These are phyloP conservation scores for Saccharomycopsis babjevae DNA, from an alignment of 805 yeast genomes.

Conservation along the genomic window DNA sequence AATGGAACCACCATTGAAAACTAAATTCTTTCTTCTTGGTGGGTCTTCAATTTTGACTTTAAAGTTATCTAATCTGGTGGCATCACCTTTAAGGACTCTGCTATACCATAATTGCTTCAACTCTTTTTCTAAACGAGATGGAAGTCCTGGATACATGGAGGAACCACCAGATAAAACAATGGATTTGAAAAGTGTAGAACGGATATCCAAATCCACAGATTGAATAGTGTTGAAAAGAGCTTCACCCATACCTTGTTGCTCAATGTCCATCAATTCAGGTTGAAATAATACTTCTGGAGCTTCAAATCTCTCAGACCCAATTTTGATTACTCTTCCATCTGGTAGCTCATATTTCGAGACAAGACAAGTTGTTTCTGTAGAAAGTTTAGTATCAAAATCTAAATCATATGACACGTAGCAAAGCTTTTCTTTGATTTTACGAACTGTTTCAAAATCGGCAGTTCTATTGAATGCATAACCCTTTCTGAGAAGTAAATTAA, in stretches of 20 bases:
- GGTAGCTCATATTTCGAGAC: constrained; percentile 91
- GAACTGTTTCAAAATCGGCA: constrained; percentile 97
- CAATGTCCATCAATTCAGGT: constrained; percentile 89
- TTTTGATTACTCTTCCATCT: constrained; percentile 88
- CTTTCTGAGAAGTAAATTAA: constrained; percentile 81
- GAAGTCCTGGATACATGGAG: constrained; percentile 97
- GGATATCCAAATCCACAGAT: constrained; percentile 87
- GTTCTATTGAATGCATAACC: constrained; percentile 98
- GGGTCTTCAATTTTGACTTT: constrained; percentile 97
- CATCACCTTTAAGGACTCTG: constrained; percentile 76
- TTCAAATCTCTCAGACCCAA: constrained; percentile 92
- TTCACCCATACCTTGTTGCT: constrained; percentile 96
- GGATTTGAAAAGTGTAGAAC: constrained; percentile 80
- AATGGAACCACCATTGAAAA: constrained; percentile 96
- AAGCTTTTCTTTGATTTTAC: constrained; percentile 92
- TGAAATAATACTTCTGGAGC: constrained; percentile 97
- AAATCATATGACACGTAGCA: constrained; percentile 94
- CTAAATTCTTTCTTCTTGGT: constrained; percentile 98
- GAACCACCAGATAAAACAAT: constrained; percentile 96
- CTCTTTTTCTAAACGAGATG: constrained; percentile 90
- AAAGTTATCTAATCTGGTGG: constrained; percentile 78
- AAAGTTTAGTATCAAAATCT: constrained; percentile 75
- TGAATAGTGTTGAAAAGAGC: constrained; percentile 85
- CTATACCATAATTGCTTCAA: constrained; percentile 94
- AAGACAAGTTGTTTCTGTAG: constrained; percentile 90